Conservation (phyloP, 2,329 filamentous ascomycete genomes). For the Fusarium proliferatum region DNA sequence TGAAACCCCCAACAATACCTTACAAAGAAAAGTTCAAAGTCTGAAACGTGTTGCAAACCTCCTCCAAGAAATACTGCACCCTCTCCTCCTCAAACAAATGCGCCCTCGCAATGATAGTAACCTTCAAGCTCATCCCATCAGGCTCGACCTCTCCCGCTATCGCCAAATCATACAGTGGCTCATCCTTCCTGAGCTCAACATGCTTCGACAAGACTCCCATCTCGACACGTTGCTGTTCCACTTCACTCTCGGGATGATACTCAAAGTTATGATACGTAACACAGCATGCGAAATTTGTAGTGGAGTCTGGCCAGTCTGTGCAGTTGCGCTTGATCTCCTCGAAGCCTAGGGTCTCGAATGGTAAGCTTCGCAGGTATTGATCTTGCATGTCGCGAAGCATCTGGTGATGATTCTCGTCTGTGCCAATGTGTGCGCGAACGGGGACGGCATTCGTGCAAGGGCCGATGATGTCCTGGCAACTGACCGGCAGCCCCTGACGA, state of each 20-base stretch:
- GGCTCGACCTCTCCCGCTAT: slow-evolving; percentile 19
- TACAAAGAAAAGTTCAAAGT: neutral
- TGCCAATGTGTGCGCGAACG: neutral
- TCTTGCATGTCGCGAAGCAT: slow-evolving; percentile 29
- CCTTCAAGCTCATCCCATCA: neutral
- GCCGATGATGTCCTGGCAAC: slow-evolving; percentile 29
- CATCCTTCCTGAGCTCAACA: slow-evolving; percentile 3
- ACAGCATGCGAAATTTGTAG: neutral
- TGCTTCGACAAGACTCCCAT: slow-evolving; percentile 18
- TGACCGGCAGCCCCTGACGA: slow-evolving; percentile 19
- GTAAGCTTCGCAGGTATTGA: slow-evolving; percentile 29
- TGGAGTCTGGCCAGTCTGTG: slow-evolving; percentile 24
- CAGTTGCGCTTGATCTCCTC: slow-evolving; percentile 35
- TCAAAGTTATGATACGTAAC: slow-evolving; percentile 22
- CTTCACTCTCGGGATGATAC: slow-evolving; percentile 17
- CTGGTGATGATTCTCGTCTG: neutral
- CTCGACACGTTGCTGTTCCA: slow-evolving; percentile 4
- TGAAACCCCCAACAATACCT: no score
- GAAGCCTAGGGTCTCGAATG: slow-evolving; percentile 29
- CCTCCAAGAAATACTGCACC: neutral
- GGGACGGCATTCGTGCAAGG: slow-evolving; percentile 17
- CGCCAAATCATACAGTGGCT: slow-evolving; percentile 11
- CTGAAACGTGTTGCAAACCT: neutral
- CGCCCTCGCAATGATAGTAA: neutral
- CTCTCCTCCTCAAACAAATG: neutral